Conservation (phyloP, 2,329 filamentous ascomycete genomes). For the Dactylonectria macrodidyma region DNA sequence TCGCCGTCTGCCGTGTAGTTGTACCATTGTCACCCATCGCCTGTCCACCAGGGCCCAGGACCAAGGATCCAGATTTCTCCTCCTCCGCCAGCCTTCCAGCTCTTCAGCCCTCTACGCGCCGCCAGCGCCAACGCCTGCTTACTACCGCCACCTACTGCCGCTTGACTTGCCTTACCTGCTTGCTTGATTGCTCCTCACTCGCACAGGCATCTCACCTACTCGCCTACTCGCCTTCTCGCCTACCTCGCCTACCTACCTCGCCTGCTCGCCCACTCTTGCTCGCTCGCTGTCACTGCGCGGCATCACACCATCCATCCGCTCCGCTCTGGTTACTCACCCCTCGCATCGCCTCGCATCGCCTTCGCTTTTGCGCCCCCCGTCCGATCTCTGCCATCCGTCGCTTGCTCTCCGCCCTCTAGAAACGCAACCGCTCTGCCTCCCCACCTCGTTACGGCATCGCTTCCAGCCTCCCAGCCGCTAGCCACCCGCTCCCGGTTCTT, state of each 20-base stretch:
- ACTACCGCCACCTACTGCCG: constrained; percentile 15
- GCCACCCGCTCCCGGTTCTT: constrained; percentile 38
- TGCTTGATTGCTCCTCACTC: not conserved
- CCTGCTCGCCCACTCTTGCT: not conserved
- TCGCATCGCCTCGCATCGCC: constrained; percentile 23
- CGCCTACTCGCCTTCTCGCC: not conserved
- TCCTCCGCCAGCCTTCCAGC: constrained; percentile 24
- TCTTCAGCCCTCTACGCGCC: not conserved
- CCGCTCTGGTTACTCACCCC: constrained; percentile 27
- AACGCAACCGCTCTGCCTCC: constrained; percentile 43
- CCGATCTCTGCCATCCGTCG: not conserved
- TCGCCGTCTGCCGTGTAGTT: constrained; percentile 6
- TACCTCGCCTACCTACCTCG: constrained; percentile 1
- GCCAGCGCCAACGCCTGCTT: constrained; percentile 11
- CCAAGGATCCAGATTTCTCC: constrained; percentile 14
- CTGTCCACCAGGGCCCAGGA: not conserved
- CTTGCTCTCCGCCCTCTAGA: constrained; percentile 34
- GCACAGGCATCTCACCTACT: not conserved
- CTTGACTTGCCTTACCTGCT: not conserved
- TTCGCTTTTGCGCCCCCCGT: constrained; percentile 14
- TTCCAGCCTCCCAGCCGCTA: constrained; percentile 50
- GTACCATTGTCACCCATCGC: constrained; percentile 19
- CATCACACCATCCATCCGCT: constrained; percentile 34
- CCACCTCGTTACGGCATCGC: constrained; percentile 49
- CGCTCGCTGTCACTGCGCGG: constrained; percentile 21